Evolutionary conservation across 2,329 filamentous ascomycete genomes (phyloP).

Genomic region (Microdochium paspali): DNA sequence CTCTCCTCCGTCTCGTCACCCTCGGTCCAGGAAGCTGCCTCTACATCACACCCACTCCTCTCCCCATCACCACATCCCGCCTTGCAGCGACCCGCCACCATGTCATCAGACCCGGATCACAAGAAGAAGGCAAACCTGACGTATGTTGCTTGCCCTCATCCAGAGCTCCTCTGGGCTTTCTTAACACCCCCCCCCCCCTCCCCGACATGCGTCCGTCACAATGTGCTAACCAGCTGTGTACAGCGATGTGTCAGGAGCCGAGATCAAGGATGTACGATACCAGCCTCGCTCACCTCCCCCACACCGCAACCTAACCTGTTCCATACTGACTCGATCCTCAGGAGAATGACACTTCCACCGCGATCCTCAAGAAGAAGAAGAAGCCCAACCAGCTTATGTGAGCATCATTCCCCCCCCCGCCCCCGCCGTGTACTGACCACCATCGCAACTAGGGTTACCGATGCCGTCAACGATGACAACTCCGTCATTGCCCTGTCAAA

Average conservation of each 20-base stretch:
- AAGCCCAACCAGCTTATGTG: slow-evolving; percentile 99
- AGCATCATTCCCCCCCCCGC: slow-evolving; percentile 22
- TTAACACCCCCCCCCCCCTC: too few relatives aligned
- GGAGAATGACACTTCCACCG: slow-evolving; percentile 87
- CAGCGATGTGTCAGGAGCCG: slow-evolving; percentile 83
- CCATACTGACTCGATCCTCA: slow-evolving; percentile 25
- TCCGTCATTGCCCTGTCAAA: slow-evolving; percentile 97
- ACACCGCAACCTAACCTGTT: slow-evolving; percentile 10
- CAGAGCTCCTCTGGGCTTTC: slow-evolving; percentile 1
- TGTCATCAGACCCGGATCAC: slow-evolving; percentile 63
- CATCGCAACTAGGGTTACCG: slow-evolving; percentile 65
- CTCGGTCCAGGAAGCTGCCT: not conserved
- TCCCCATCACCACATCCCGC: slow-evolving; percentile 2
- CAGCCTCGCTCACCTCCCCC: slow-evolving; percentile 6
- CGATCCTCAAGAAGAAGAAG: slow-evolving; percentile 99
- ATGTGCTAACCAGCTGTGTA: slow-evolving; percentile 23
- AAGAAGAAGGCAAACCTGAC: slow-evolving; percentile 79
- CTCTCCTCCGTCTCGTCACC: not conserved
- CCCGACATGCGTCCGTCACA: too few relatives aligned
- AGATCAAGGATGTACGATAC: slow-evolving; percentile 67
- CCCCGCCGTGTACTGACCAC: slow-evolving; percentile 11
- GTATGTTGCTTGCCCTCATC: slow-evolving; percentile 39
- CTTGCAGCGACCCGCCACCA: slow-evolving; percentile 33
- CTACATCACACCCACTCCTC: not conserved
- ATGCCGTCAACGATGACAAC: slow-evolving; percentile 99